These are phyloP conservation scores for Xylariales sp. DNA, from an alignment of 2,329 filamentous ascomycete species.

Conservation along the genomic window DNA sequence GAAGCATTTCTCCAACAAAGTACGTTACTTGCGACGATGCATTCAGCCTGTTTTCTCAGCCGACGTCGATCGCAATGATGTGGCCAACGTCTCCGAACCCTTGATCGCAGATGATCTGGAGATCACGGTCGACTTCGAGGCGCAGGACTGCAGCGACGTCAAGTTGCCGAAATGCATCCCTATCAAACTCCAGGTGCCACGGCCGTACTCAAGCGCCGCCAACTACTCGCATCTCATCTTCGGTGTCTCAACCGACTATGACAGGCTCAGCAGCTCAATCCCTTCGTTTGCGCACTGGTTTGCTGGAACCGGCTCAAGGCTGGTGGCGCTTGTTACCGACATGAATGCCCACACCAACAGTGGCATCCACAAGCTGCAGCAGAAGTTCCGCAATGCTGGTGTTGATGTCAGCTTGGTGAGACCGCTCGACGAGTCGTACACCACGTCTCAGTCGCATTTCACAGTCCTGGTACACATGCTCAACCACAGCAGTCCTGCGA, in stretches of 20 bases:
- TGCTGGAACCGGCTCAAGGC: slow-evolving; percentile 39
- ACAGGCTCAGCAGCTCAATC: slow-evolving; percentile 45
- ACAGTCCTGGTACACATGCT: slow-evolving; percentile 48
- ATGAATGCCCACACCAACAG: slow-evolving; percentile 23
- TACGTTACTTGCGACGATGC: slow-evolving; percentile 41
- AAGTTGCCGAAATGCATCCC: slow-evolving; percentile 33
- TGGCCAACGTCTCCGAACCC: slow-evolving; percentile 32
- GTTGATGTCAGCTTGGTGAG: slow-evolving; percentile 30
- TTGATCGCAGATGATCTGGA: slow-evolving; percentile 29
- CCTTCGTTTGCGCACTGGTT: slow-evolving; percentile 53
- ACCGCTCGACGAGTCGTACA: slow-evolving; percentile 29
- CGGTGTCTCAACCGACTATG: slow-evolving; percentile 50
- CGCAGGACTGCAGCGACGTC: slow-evolving; percentile 22
- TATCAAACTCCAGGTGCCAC: slow-evolving; percentile 42
- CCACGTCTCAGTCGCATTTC: slow-evolving; percentile 53
- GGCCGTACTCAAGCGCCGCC: slow-evolving; percentile 33
- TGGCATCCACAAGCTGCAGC: slow-evolving; percentile 29
- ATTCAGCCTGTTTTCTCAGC: slow-evolving; percentile 32
- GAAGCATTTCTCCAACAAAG: slow-evolving; percentile 33
- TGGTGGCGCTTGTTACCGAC: slow-evolving; percentile 49
- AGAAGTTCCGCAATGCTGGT: slow-evolving; percentile 24
- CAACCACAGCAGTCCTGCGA: slow-evolving; percentile 35
- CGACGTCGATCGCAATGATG: slow-evolving; percentile 29
- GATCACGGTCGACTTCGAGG: slow-evolving; percentile 26
- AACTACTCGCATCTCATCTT: slow-evolving; percentile 51